phyloP scores from a whole-genome alignment of 768 basidiomycete species.

The Hysterangium stoloniferum region DNA sequence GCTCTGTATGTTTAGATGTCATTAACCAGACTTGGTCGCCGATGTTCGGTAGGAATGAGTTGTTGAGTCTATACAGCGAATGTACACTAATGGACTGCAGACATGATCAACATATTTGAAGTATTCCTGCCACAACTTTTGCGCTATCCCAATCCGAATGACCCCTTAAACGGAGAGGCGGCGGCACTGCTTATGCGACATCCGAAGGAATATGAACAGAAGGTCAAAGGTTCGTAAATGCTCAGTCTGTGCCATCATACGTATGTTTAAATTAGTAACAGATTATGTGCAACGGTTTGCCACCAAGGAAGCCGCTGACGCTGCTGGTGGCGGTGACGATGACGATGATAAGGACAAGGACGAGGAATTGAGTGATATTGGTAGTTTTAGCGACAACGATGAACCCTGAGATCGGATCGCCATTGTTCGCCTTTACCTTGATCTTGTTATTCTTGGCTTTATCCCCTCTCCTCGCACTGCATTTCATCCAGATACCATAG shows the following conservation, averaged over 20 bases:
- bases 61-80: neutral
- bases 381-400: conserved; percentile 67
- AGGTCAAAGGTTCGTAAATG: conserved; percentile 72
- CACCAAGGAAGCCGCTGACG: conserved; percentile 83
- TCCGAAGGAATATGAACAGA: conserved; percentile 89
- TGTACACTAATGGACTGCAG: conserved; percentile 31
- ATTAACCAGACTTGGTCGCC: conserved; percentile 99
- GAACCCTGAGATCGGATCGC: conserved; percentile 7
- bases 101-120: conserved; percentile 99
- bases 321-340: conserved; percentile 44
- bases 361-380: conserved; percentile 82
- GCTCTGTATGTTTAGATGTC: conserved; percentile 96
- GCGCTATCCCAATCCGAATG: conserved; percentile 97
- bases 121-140: conserved; percentile 95
- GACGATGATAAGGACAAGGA: conserved; percentile 65
- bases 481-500: conserved; percentile 11
- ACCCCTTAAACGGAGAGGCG: conserved; percentile 96
- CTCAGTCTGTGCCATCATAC: neutral
- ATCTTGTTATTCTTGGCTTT: too few relatives aligned
- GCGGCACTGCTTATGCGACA: conserved; percentile 96
- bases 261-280: conserved; percentile 23
- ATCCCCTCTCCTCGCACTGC: conserved; percentile 14
- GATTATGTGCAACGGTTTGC: conserved; percentile 97
- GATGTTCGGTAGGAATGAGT: conserved; percentile 79
- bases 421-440: neutral